Base-by-base conservation (phyloP, 257 asterid species). In the Solanum habrochaites region DNA sequence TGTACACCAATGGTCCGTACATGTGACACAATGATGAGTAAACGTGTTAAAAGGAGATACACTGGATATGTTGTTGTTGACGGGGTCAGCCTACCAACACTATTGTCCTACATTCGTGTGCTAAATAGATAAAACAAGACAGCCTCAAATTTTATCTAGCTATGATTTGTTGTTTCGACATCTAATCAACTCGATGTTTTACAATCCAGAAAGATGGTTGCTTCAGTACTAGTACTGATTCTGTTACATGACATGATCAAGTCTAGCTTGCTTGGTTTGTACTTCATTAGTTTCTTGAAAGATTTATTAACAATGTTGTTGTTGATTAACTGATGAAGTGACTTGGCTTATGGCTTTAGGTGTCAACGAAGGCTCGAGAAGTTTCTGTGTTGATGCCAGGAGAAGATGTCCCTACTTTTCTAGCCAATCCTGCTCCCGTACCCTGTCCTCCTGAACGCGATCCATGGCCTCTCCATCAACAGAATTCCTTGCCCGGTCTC, bases 321-420 rank as follows among this genome's bases (percentile, higher is more conserved):
- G 72, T 7, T 66, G 35, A 12, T 66, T 66, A 66, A 9, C 72
- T 66, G 18, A 66, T 25, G 72, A 66, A 25, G 4, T 11, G 35
- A 43, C 78, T 47, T 21, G 43, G 45, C 40, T 86, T 11, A 29
- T 35, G 2, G 5, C 20, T 56, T 66, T 94, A 95, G 99, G 25
- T 93, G 67, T 87, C 94, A 0, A 86, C 83, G 7, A 92, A 88
- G 37, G 98, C 98, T 2, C 92, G 90, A 91, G 99, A 96, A 90
- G 94, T 94, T 11, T 93, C 98, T 3, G 99, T 96, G 86, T 72
- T 96, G 87, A 96, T 96, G 99, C 99, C 99, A 1, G 99, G 99
- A 39, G 90, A 96, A 82, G 91, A 83, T 1, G 84, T 93, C 56
- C 98, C 99, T 25, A 96, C 98, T 20, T 96, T 95, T 40, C 93